Evolutionary conservation across 441 rosid species (phyloP).

Genomic region (Oxalis stricta): DNA sequence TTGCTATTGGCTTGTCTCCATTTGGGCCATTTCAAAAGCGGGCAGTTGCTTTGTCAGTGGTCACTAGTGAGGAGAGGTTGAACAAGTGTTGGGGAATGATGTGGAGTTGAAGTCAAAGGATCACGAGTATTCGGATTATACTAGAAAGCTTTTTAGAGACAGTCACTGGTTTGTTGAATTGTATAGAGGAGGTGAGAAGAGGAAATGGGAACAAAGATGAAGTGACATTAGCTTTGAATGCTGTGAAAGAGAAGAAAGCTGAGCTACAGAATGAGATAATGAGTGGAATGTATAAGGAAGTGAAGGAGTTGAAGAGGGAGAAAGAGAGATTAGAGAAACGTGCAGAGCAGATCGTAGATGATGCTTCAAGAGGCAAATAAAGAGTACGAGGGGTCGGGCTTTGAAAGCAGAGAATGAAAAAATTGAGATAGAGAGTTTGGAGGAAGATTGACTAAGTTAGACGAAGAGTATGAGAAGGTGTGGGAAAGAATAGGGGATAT

Average conservation of each 20-base stretch:
- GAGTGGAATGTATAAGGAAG: constrained; percentile 36
- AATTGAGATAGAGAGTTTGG: constrained; percentile 24
- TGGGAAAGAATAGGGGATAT: constrained; percentile 68
- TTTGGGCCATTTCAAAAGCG: constrained; percentile 26
- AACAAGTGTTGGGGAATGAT: constrained; percentile 18
- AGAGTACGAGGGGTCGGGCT: constrained; percentile 20
- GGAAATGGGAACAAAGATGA: constrained; percentile 31
- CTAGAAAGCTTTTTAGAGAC: constrained; percentile 45
- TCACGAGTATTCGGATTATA: constrained; percentile 41
- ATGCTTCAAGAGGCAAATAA: constrained; percentile 25
- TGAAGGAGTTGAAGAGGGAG: constrained; percentile 34
- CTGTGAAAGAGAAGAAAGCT: constrained; percentile 43
- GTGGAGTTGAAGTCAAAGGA: constrained; percentile 19
- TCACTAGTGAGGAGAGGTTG: constrained; percentile 30
- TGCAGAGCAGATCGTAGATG: constrained; percentile 34
- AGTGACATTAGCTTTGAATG: constrained; percentile 34
- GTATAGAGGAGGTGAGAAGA: constrained; percentile 43
- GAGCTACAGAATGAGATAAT: constrained; percentile 50
- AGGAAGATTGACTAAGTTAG: constrained; percentile 30
- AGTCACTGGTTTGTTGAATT: constrained; percentile 43
- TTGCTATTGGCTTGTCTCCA: constrained; percentile 44
- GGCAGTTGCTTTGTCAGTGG: constrained; percentile 41
- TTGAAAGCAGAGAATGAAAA: constrained; percentile 14
- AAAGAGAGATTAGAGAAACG: constrained; percentile 33
- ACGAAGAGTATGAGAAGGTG: constrained; percentile 40